Evolutionary conservation across 164 flowering plant genomes (phyloP), one percentile per base, ranked within the genome.

Genomic region (Vitis rotundifolia): DNA sequence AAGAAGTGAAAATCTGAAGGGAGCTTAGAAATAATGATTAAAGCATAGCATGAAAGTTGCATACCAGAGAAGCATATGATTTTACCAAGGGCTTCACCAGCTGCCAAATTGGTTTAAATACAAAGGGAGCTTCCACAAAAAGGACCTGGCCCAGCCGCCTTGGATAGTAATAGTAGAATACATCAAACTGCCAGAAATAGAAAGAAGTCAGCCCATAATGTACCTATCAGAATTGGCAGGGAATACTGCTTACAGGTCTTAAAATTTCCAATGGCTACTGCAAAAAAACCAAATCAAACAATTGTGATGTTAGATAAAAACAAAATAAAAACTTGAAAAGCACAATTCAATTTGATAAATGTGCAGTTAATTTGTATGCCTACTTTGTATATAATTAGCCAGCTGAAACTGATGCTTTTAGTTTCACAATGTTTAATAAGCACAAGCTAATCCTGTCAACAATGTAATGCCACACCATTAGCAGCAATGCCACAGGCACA

Each of bases 61-160:
- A 66, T 84, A 94, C 98, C 88, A 91, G 75, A 62, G 94, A 89
- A 54, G 97, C 95, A 81, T 92, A 87, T 51, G 92, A 88, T 79
- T 83, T 88, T 64, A 91, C 52, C 75, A 88, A 73, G 29, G 97
- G 97, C 81, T 87, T 94, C 64, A 76, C 81, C 11, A 94, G 68
- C 75, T 87, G 90, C 98, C 97, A 94, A 64, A 94, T 69, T 15
- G 94, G 95, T 82, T 79, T 71, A 68, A 94, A 94, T 22, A 91
- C 73, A 73, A 91, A 85, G 10, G 97, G 95, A 77, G 98, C 91
- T 53, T 88, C 97, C 65, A 94, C 97, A 77, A 89, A 89, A 28
- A 94, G 89, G 68, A 94, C 91, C 78, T 92, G 78, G 15, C 82
- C 87, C 81, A 94, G 59, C 70, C 98, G 83, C 79, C 68, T 87